Evolutionary conservation across 2,329 filamentous ascomycete species (phyloP).

Genomic region (Diaporthe sp.): DNA sequence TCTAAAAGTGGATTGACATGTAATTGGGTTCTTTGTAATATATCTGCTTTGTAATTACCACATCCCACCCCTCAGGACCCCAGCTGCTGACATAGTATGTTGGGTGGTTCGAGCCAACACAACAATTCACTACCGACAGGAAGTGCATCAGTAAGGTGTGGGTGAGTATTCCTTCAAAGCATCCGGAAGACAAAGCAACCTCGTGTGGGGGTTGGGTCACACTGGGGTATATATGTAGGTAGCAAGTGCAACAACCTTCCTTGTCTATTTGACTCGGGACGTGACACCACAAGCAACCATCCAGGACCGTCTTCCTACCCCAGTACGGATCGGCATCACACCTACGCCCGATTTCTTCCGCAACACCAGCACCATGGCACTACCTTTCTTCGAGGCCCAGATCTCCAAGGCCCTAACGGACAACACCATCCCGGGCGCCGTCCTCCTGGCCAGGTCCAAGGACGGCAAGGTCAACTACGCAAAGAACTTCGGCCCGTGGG

Average conservation of each 20-base stretch:
- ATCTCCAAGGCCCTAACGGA: slow-evolving; percentile 24
- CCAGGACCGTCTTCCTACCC: too few species aligned
- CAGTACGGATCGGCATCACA: not conserved
- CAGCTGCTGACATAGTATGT: not conserved
- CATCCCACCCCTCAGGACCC: too few species aligned
- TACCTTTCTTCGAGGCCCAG: slow-evolving; percentile 13
- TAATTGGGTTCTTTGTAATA: not conserved
- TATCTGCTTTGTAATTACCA: not conserved
- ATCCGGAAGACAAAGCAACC: not conserved
- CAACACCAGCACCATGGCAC: slow-evolving; percentile 1
- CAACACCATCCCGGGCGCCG: slow-evolving; percentile 29
- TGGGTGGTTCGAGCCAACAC: not conserved
- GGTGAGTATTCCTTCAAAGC: not conserved
- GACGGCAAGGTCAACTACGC: slow-evolving; percentile 19
- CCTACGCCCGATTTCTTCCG: not conserved
- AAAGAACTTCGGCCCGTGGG: slow-evolving; percentile 15
- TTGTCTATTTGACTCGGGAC: not conserved
- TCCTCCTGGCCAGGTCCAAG: slow-evolving; percentile 27
- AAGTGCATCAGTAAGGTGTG: too few species aligned
- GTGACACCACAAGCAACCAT: not conserved
- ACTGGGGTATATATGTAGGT: not conserved
- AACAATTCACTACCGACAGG: not conserved
- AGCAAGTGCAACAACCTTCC: not conserved
- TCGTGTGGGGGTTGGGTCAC: too few species aligned
- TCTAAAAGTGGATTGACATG: not conserved